Conservation (phyloP, 202 grass and related monocot genomes). For the Alloteropsis angusta region DNA sequence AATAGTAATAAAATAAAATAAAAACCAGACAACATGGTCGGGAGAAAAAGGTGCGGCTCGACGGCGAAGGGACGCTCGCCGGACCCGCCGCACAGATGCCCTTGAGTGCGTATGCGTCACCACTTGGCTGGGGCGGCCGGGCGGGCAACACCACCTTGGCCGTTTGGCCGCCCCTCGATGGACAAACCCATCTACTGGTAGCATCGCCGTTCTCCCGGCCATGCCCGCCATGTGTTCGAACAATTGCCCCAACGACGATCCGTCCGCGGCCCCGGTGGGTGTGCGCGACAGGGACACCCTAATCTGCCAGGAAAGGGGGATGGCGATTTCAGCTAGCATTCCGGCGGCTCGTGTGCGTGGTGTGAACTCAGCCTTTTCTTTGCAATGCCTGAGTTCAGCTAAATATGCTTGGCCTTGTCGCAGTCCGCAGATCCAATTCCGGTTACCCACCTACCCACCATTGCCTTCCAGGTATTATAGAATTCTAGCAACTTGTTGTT, state of each 20-base stretch:
- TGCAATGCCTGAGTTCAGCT: not conserved
- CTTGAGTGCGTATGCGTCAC: not conserved
- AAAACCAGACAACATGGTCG: not conserved
- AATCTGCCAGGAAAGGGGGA: not conserved
- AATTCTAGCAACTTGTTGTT: not conserved
- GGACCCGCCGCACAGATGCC: not conserved
- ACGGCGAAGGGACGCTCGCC: not conserved
- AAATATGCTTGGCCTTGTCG: not conserved
- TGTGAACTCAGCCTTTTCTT: not conserved
- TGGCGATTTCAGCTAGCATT: not conserved
- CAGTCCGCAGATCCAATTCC: not conserved
- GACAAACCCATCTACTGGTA: no score
- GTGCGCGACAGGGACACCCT: not conserved
- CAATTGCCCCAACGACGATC: not conserved
- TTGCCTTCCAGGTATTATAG: not conserved
- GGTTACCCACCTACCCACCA: not conserved
- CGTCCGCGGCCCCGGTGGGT: not conserved
- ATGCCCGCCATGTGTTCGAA: not conserved
- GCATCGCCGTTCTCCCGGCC: not conserved
- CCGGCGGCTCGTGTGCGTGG: not conserved
- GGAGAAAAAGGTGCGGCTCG: not conserved
- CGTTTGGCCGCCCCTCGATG: not conserved
- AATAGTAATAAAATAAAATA: no score
- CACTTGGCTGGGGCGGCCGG: not conserved
- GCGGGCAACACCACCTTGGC: not conserved